A percentile compares a stretch with the other conserved stretches of the same genome.
These are phyloP conservation scores for Ricinus communis DNA, from an alignment of 345 rosid species.

Conservation along the genomic window DNA sequence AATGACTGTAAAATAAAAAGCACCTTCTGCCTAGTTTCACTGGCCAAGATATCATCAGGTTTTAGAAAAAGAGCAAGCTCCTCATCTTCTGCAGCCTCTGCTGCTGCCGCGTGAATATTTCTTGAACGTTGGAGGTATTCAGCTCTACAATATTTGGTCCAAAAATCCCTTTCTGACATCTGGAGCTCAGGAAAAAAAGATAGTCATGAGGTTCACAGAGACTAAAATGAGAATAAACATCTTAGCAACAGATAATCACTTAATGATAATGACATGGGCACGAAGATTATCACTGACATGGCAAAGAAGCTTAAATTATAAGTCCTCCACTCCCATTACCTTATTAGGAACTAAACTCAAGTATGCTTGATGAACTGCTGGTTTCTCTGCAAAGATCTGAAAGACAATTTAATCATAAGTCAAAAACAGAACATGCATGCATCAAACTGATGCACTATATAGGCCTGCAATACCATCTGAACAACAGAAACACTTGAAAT, in stretches of 20 bases:
- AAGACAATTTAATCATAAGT: constrained; percentile 17
- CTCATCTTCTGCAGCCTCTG: constrained; percentile 99
- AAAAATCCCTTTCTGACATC: constrained; percentile 92
- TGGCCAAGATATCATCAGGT: constrained; percentile 84
- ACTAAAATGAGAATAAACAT: neutral
- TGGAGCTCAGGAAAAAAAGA: constrained; percentile 29
- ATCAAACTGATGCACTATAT: neutral
- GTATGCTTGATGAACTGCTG: constrained; percentile 88
- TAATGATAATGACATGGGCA: neutral
- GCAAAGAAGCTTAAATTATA: constrained; percentile 7
- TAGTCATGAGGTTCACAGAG: constrained; percentile 5
- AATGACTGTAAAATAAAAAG: constrained; percentile 18
- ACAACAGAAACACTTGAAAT: neutral
- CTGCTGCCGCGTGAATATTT: constrained; percentile 74
- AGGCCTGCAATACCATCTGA: neutral
- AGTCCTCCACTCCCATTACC: constrained; percentile 47
- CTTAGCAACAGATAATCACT: constrained; percentile 4
- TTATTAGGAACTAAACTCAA: constrained; percentile 77
- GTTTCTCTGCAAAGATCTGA: constrained; percentile 97
- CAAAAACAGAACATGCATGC: constrained; percentile 11
- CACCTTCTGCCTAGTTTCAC: constrained; percentile 79
- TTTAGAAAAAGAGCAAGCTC: constrained; percentile 87
- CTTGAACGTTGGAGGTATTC: constrained; percentile 79
- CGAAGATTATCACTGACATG: constrained; percentile 7
- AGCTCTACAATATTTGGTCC: constrained; percentile 96